Evolutionary conservation across 208 protist species (phyloP).

Genomic region (Leishmania guyanensis): DNA sequence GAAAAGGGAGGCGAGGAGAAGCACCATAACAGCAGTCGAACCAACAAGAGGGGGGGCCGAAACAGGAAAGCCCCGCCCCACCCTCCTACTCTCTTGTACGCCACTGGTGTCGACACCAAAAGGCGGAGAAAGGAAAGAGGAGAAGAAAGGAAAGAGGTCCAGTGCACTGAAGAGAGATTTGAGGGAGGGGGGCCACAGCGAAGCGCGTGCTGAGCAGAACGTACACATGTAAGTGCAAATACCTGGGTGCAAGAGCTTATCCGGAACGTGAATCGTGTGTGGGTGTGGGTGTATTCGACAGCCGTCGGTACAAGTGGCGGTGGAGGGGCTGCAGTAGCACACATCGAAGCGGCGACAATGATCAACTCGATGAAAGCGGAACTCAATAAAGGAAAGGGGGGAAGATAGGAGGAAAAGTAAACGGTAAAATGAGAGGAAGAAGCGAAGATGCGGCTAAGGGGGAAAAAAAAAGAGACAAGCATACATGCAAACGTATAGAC

Average conservation of each 20-base stretch:
- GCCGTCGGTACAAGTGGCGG: too few relatives aligned
- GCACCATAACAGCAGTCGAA: not conserved
- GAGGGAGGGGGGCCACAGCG: too few relatives aligned
- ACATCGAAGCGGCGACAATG: not conserved
- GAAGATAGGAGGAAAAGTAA: not conserved
- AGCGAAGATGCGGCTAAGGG: not conserved
- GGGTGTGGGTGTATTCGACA: not conserved
- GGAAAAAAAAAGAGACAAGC: not conserved
- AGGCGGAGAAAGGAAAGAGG: not conserved
- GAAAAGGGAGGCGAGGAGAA: not conserved
- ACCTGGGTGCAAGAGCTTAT: not conserved
- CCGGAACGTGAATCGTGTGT: not conserved
- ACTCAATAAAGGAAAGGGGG: not conserved
- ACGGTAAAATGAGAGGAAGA: conserved; percentile 16
- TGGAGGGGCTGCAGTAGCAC: not conserved
- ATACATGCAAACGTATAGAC: not conserved
- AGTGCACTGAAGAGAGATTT: not conserved
- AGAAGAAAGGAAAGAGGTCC: not conserved
- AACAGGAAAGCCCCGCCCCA: not conserved
- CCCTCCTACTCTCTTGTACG: not conserved
- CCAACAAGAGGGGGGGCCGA: not conserved
- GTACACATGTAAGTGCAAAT: not conserved
- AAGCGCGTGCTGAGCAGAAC: not conserved
- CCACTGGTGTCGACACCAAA: not conserved
- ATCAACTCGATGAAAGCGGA: not conserved